A percentile compares a stretch with the other conserved stretches of the same genome.
Evolutionary conservation across 176 grass and related monocot species (phyloP).

Genomic region (Hyparrhenia diplandra): DNA sequence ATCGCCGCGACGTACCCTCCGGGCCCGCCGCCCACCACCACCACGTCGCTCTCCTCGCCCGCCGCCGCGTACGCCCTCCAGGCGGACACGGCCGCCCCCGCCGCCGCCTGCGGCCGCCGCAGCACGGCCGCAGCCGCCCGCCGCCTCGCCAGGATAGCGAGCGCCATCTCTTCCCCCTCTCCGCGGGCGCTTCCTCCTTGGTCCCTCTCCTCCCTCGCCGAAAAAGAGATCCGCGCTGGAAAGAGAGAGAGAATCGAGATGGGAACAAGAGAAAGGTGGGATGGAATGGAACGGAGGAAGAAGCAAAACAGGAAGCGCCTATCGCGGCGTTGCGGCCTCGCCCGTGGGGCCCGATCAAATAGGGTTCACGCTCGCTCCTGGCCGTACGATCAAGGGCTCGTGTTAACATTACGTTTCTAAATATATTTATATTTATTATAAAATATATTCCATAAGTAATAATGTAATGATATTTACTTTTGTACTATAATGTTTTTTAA

Average conservation of each 20-base stretch:
- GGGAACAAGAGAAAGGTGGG: not conserved
- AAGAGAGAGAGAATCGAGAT: not conserved
- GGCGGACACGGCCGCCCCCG: conserved; percentile 5
- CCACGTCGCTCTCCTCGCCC: conserved; percentile 85
- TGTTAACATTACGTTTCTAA: too few species aligned
- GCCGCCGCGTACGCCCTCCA: conserved; percentile 57
- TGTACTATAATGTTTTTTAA: too few species aligned
- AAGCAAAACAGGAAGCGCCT: conserved; percentile 6
- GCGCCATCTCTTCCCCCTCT: conserved; percentile 42
- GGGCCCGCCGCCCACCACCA: conserved; percentile 87
- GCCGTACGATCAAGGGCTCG: not conserved
- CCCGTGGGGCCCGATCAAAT: not conserved
- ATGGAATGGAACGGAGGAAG: not conserved
- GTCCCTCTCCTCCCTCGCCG: not conserved
- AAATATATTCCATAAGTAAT: too few species aligned
- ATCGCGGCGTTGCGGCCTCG: not conserved
- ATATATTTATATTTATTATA: too few species aligned
- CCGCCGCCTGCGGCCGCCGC: conserved; percentile 28
- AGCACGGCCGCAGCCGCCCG: conserved; percentile 40
- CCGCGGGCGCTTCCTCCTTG: not conserved
- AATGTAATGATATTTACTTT: too few species aligned
- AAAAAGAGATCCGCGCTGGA: not conserved
- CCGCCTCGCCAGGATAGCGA: conserved; percentile 62
- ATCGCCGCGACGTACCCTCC: conserved; percentile 96
- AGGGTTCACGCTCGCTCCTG: not conserved